Evolutionary conservation across 768 basidiomycete genomes (phyloP), one percentile per base, ranked within the genome.

Genomic region (Trametes maxima): DNA sequence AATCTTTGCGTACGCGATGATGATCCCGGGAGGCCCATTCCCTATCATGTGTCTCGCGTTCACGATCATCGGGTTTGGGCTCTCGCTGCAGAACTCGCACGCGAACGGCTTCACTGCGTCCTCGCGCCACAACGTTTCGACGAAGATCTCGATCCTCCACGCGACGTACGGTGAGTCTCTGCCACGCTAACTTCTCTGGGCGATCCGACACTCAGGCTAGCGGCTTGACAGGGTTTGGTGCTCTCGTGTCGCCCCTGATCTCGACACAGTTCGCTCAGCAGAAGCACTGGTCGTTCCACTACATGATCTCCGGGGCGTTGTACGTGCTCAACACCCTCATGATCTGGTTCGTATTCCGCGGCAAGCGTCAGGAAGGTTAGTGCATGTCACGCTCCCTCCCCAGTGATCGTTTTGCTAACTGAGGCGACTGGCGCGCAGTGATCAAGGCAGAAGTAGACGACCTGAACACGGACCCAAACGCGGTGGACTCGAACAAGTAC

Each of bases 181-280:
- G 2, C 25, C n/a, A 17, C 19, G 24, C 7, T 39, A 1, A 12
- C 16, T 3, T 12, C 22, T 12, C 13, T 21, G 21, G 10, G 22
- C 14, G 13, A 24, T 44, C 46, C 5, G 36, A 2, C 21, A 11
- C 1, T 16, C 43, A 14, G 5, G 10, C 3, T 1, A 24, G 14
- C n/a, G 17, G 3, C 39, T 14, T 8, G 13, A 35, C 54, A 90
- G 89, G 89, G 17, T 74, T 81, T 0, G 89, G 89, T 1, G 89
- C 89, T 1, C 76, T 90, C 8, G 77, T 78, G 7, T 72, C 92
- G 0, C 94, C 94, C 1, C 79, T 96, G 17, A 83, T 88, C 0
- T 82, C 93, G 0, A 95, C 94, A 0, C 90, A 93, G 58, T 95
- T 96, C 65, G 79, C 90, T 0, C 83, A 85, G 59, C 68, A 83